Evolutionary conservation across 176 grass and related monocot genomes (phyloP).

Genomic region (Avena eriantha): DNA sequence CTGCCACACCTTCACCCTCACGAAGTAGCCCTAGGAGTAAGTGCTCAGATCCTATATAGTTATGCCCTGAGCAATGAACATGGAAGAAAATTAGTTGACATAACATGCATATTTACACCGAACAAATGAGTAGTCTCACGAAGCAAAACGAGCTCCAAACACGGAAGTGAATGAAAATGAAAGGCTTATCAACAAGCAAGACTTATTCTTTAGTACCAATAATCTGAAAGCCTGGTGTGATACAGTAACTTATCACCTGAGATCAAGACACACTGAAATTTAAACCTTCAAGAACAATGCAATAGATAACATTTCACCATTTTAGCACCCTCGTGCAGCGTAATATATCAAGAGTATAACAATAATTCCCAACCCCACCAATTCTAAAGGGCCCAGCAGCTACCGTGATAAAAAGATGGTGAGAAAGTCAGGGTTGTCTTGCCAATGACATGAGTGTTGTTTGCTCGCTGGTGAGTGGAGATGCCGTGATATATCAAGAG

Average conservation of each 20-base stretch:
- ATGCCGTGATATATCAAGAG: background rate
- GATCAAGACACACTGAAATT: slow-evolving; percentile 21
- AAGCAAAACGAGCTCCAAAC: background rate
- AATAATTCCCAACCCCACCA: background rate
- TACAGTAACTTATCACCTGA: slow-evolving; percentile 21
- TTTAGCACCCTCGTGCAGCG: background rate
- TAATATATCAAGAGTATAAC: slow-evolving; percentile 16
- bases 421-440: background rate
- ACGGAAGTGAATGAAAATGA: background rate
- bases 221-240: slow-evolving; percentile 10
- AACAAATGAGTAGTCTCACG: background rate
- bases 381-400: background rate
- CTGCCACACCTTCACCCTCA: slow-evolving; percentile 96
- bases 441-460: background rate
- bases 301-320: background rate
- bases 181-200: background rate
- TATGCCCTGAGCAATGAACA: slow-evolving; percentile 75
- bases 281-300: slow-evolving; percentile 23
- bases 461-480: background rate
- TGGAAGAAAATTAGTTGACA: slow-evolving; percentile 27
- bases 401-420: background rate
- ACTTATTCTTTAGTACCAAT: background rate
- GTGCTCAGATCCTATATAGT: slow-evolving; percentile 96
- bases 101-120: slow-evolving; percentile 18
- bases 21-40: slow-evolving; percentile 87